These are phyloP conservation scores for Pyrus communis DNA, from an alignment of 306 rosid species.

Conservation along the genomic window DNA sequence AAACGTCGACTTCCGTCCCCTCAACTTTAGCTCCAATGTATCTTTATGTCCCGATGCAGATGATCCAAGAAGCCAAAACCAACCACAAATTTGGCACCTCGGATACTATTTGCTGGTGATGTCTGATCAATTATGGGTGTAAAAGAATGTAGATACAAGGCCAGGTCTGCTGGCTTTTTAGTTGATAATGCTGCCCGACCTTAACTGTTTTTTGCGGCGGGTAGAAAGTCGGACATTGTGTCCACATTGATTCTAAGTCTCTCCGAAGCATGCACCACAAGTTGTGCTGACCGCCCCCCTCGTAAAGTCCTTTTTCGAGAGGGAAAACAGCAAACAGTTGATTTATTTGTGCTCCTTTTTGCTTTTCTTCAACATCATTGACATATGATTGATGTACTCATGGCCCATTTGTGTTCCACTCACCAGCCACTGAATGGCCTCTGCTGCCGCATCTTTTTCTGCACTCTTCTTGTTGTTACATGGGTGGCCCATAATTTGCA, in stretches of 20 bases:
- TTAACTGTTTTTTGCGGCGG: not conserved
- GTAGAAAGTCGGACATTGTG: not conserved
- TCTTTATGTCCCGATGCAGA: not conserved
- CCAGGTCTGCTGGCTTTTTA: not conserved
- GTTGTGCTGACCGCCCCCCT: not conserved
- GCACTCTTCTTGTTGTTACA: conserved; percentile 87
- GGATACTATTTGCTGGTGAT: not conserved
- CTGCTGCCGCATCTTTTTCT: conserved; percentile 94
- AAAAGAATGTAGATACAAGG: not conserved
- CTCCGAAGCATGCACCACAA: not conserved
- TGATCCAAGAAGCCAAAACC: not conserved
- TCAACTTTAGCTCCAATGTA: not conserved
- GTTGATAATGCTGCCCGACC: not conserved
- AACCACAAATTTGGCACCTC: not conserved
- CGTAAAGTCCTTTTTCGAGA: not conserved
- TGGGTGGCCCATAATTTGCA: conserved; percentile 77
- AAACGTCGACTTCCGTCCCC: conserved; percentile 1
- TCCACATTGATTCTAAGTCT: not conserved
- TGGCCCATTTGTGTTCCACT: conserved; percentile 51
- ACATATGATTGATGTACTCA: conserved; percentile 57
- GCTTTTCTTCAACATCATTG: conserved; percentile 73
- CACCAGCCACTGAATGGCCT: conserved; percentile 84
- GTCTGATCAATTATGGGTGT: not conserved
- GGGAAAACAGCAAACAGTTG: not conserved
- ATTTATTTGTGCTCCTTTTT: conserved; percentile 57